A percentile compares a stretch with the other conserved stretches of the same genome.
Conservation (phyloP, 768 basidiomycete species). For the Lanmaoa pseudosensibilis region DNA sequence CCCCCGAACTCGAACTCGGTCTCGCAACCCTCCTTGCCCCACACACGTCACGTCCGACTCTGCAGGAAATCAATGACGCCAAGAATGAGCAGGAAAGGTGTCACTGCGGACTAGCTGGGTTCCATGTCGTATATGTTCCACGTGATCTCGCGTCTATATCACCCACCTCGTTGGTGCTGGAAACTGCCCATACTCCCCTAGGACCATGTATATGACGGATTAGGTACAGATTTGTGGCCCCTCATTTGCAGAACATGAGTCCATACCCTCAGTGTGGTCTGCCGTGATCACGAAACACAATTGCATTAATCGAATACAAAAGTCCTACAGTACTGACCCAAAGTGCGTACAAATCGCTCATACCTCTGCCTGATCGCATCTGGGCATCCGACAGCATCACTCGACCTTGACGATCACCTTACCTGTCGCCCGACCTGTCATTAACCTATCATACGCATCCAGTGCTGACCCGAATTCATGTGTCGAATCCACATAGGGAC, state of each 20-base stretch:
- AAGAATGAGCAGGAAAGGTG: constrained; percentile 57
- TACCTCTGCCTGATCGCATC: too few species aligned
- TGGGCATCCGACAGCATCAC: constrained; percentile 4
- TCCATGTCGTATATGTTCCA: background rate
- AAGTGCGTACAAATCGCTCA: too few species aligned
- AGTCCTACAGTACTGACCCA: too few species aligned
- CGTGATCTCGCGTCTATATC: too few species aligned
- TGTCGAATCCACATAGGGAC: constrained; percentile 51
- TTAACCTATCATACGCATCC: constrained; percentile 63
- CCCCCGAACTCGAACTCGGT: background rate
- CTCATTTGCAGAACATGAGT: too few species aligned
- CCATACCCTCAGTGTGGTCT: too few species aligned
- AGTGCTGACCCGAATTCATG: constrained; percentile 54
- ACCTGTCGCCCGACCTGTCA: too few species aligned
- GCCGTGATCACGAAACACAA: too few species aligned
- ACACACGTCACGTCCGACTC: background rate
- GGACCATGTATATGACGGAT: background rate
- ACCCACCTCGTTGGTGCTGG: background rate
- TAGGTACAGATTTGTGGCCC: too few species aligned
- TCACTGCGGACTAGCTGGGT: constrained; percentile 51
- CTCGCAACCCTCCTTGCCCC: too few species aligned
- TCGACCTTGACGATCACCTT: constrained; percentile 60
- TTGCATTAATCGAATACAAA: too few species aligned
- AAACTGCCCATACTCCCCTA: background rate
- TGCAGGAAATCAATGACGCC: constrained; percentile 59